Percentiles rank a stretch among this genome's conserved stretches.
phyloP scores from a whole-genome alignment of 2,329 filamentous ascomycete species.

The Fusarium sp. region DNA sequence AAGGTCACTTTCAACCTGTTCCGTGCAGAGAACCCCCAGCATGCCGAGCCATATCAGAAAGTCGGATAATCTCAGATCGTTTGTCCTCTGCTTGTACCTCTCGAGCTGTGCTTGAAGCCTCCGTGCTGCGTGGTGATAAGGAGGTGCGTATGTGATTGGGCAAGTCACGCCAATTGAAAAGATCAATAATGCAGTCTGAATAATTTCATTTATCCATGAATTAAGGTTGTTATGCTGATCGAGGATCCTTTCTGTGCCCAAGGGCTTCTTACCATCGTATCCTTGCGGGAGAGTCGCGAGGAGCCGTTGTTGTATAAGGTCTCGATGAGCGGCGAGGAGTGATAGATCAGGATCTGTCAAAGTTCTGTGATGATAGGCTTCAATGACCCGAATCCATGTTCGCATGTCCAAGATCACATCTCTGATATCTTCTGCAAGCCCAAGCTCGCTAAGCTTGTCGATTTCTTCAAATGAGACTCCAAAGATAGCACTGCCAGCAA shows the following conservation, averaged over 20 bases:
- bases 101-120: neutral
- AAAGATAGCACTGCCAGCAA: rapidly evolving
- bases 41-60: constrained; percentile 3
- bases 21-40: neutral
- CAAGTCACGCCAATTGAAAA: neutral
- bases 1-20: neutral
- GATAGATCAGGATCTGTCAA: neutral
- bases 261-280: neutral
- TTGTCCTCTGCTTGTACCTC: rapidly evolving
- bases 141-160: constrained; percentile 6
- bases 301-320: constrained; percentile 10
- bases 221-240: rapidly evolving
- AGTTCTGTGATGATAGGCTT: neutral
- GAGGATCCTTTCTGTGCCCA: rapidly evolving
- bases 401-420: neutral
- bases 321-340: constrained; percentile 5
- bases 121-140: neutral
- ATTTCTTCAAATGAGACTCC: neutral
- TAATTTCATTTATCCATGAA: neutral
- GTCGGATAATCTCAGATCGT: rapidly evolving
- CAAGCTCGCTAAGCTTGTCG: neutral
- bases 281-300: neutral
- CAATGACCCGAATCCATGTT: neutral
- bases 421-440: neutral
- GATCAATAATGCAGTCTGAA: neutral